Evolutionary conservation across 768 basidiomycete species (phyloP).

Genomic region (Dioszegia crocea): DNA sequence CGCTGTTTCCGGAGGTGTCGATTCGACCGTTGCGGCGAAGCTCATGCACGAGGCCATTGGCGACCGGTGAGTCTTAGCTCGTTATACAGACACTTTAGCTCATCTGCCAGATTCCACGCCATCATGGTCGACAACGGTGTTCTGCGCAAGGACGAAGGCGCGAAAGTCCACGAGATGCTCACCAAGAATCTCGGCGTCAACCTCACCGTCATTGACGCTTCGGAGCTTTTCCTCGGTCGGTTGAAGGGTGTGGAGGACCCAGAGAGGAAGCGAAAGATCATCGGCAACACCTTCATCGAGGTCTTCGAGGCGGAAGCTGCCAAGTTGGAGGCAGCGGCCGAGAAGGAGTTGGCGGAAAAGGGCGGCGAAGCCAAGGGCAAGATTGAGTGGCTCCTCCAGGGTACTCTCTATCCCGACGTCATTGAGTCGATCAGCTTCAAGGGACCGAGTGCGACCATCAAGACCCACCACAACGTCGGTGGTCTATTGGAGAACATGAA

Average conservation of each 20-base stretch:
- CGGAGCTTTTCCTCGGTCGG: slow-evolving; percentile 81
- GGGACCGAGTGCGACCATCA: slow-evolving; percentile 97
- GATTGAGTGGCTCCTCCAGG: slow-evolving; percentile 96
- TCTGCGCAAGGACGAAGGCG: slow-evolving; percentile 80
- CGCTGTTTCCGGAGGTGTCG: slow-evolving; percentile 94
- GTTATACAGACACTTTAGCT: background rate
- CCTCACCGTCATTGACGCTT: slow-evolving; percentile 91
- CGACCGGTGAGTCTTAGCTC: slow-evolving; percentile 61
- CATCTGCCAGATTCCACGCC: slow-evolving; percentile 75
- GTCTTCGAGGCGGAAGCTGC: slow-evolving; percentile 92
- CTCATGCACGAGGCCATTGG: slow-evolving; percentile 99
- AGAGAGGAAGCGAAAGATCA: slow-evolving; percentile 94
- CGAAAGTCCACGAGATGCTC: slow-evolving; percentile 89
- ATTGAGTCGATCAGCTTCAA: slow-evolving; percentile 99
- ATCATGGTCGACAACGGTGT: slow-evolving; percentile 99
- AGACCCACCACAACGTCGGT: slow-evolving; percentile 99
- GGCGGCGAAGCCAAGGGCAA: slow-evolving; percentile 74
- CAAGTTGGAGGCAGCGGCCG: slow-evolving; percentile 74
- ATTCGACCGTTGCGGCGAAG: slow-evolving; percentile 96
- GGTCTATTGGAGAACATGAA: slow-evolving; percentile 96
- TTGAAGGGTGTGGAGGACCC: slow-evolving; percentile 93
- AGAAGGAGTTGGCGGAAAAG: slow-evolving; percentile 61
- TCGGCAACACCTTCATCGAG: slow-evolving; percentile 98
- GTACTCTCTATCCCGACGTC: slow-evolving; percentile 96
- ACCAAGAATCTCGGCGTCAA: slow-evolving; percentile 91